Conservation (phyloP, 805 yeast species). For the Ogataea ramenticola region DNA sequence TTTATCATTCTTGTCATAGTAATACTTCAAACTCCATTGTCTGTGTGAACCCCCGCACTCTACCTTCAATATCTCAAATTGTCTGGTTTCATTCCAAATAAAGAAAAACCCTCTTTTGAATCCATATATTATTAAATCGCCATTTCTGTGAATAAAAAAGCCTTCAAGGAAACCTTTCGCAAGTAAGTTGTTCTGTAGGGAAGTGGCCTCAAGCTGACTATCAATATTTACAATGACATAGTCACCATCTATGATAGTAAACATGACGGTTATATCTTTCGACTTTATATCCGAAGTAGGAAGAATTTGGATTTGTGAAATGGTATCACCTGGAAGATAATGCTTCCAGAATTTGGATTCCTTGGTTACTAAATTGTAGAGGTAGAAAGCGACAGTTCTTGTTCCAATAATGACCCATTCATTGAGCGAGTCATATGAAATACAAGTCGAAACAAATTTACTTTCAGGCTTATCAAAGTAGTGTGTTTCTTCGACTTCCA, state of each 20-base stretch:
- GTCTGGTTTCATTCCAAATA: conserved; percentile 74
- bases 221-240: conserved; percentile 36
- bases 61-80: conserved; percentile 60
- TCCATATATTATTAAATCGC: conserved; percentile 62
- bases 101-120: conserved; percentile 76
- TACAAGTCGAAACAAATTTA: conserved; percentile 52
- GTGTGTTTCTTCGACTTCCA: conserved; percentile 14
- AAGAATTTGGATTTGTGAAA: conserved; percentile 44
- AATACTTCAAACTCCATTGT: conserved; percentile 54
- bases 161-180: conserved; percentile 83
- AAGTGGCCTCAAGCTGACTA: conserved; percentile 2
- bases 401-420: conserved; percentile 58
- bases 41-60: conserved; percentile 91
- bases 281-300: conserved; percentile 8
- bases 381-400: conserved; percentile 57
- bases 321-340: conserved; percentile 59
- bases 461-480: conserved; percentile 19
- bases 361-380: conserved; percentile 36
- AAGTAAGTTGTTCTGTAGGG: conserved; percentile 43
- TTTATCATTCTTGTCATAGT: conserved; percentile 11
- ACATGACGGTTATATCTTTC: conserved; percentile 21
- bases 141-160: conserved; percentile 33
- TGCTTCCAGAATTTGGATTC: conserved; percentile 33
- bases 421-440: conserved; percentile 32
- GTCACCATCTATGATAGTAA: conserved; percentile 63